phyloP scores from a whole-genome alignment of 2,329 filamentous ascomycete genomes.

The Exophiala bonariae region DNA sequence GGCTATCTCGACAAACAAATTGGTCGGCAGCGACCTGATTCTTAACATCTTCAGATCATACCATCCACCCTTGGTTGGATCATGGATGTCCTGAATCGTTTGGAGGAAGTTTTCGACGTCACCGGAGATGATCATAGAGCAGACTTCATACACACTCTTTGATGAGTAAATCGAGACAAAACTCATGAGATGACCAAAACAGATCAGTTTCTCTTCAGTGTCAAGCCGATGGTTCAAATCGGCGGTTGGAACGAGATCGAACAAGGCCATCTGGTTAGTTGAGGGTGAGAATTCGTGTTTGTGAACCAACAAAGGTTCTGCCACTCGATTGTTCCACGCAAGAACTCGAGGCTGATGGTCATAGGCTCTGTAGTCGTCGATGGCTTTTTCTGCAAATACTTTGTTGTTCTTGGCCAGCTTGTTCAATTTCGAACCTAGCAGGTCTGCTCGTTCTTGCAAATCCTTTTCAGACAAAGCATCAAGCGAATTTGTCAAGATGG shows the following conservation, averaged over 20 bases:
- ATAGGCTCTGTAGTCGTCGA: constrained; percentile 26
- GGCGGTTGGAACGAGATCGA: constrained; percentile 57
- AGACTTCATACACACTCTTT: constrained; percentile 12
- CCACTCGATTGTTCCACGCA: constrained; percentile 22
- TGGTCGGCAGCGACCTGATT: constrained; percentile 18
- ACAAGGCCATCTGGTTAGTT: constrained; percentile 24
- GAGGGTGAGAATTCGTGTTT: constrained; percentile 22
- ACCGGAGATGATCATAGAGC: constrained; percentile 17
- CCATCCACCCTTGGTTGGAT: constrained; percentile 24
- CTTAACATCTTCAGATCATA: constrained; percentile 22
- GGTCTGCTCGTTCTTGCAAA: constrained; percentile 6
- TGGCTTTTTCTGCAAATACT: constrained; percentile 20
- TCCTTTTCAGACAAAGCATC: constrained; percentile 1
- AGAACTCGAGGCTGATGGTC: constrained; percentile 19
- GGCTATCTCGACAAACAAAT: constrained; percentile 26
- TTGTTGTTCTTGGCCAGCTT: constrained; percentile 15
- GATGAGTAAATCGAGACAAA: constrained; percentile 4
- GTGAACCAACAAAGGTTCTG: constrained; percentile 23
- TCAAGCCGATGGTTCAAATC: constrained; percentile 57
- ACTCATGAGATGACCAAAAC: constrained; percentile 22
- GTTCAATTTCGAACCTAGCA: no score
- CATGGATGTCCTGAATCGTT: constrained; percentile 20
- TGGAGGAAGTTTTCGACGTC: constrained; percentile 24
- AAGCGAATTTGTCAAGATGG: not conserved
- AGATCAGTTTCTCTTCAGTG: constrained; percentile 22